Evolutionary conservation across 2,329 filamentous ascomycete species (phyloP), one percentile per base, ranked within the genome.

Genomic region (Sarocladiaceae sp.): DNA sequence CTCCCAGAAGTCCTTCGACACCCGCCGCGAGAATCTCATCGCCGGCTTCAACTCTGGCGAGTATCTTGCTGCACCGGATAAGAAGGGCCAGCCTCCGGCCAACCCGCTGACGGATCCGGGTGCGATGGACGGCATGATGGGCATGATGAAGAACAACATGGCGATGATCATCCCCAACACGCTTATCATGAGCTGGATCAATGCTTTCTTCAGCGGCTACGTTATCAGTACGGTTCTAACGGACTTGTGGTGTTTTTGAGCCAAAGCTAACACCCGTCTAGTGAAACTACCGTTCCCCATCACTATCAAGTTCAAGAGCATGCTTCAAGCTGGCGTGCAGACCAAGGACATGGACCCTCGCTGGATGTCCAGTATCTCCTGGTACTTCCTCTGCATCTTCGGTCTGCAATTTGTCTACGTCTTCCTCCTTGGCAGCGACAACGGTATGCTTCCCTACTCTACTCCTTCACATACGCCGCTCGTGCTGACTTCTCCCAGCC

Each of bases 131-230:
- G 91, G 90, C 54, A 98, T 98, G 93, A 98, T 98, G 93, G 91
- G 93, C 54, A 95, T 95, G 88, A 95, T 98, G 88, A 98, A 98
- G 78, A 90, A 90, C 47, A 95, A 98, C 62, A 95, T 98, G 86
- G 91, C 93, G 52, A 98, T 97, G 93, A 97, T 98, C 72, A 88
- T 98, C 47, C 93, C 93, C 40, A 95, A 98, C 67, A 97, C 90
- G 5, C 69, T 98, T 61, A 98, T 98, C 55, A 98, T 98, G 93
- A 93, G 91, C 53, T 98, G 93, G 93, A 97, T 98, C 63, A 98
- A 98, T 69, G 90, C 93, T 0, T 98, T 97, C 62, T 98, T 98
- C 59, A 94, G 88, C 43, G 93, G 93, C 24, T 98, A 96, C 60
- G 93, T 98, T 39, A 96, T 98, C 50, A 88, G 88, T 95, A 73